Evolutionary conservation across 805 yeast species (phyloP).

Genomic region (Wickerhamiella nectarea): DNA sequence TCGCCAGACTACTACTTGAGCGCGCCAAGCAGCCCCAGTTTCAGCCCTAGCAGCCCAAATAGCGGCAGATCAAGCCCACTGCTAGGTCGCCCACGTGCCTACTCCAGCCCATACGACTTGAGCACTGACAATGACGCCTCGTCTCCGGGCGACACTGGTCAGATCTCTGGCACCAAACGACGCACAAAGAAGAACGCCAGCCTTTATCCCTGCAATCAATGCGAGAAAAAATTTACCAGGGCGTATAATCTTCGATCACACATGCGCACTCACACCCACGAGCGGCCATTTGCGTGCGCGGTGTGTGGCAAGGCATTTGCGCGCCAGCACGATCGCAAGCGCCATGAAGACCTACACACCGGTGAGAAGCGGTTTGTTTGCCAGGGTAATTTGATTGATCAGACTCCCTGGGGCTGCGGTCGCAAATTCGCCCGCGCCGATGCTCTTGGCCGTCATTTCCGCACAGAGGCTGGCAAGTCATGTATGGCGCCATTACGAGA

Average conservation of each 20-base stretch:
- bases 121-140: conserved; percentile 5
- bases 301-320: conserved; percentile 59
- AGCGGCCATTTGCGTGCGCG: conserved; percentile 54
- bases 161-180: conserved; percentile 18
- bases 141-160: conserved; percentile 1
- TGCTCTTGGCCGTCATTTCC: conserved; percentile 61
- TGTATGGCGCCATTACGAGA: conserved; percentile 54
- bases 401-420: conserved; percentile 59
- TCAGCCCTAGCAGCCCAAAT: conserved; percentile 4
- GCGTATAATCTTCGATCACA: conserved; percentile 91
- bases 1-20: conserved; percentile 1
- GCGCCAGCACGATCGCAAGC: conserved; percentile 58
- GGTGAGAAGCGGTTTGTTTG: conserved; percentile 61
- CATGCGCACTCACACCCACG: conserved; percentile 69
- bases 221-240: conserved; percentile 78
- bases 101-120: conserved; percentile 7
- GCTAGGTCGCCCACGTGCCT: not conserved
- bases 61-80: conserved; percentile 1
- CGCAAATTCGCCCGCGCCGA: conserved; percentile 63
- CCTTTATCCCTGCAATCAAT: conserved; percentile 60
- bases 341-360: conserved; percentile 64
- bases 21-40: conserved; percentile 7
- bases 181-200: conserved; percentile 60
- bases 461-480: conserved; percentile 60
- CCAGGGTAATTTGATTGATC: conserved; percentile 45